Percentiles rank a stretch among this genome's conserved stretches.
phyloP scores from a whole-genome alignment of 2,329 filamentous ascomycete genomes.

The Didymella pomorum region DNA sequence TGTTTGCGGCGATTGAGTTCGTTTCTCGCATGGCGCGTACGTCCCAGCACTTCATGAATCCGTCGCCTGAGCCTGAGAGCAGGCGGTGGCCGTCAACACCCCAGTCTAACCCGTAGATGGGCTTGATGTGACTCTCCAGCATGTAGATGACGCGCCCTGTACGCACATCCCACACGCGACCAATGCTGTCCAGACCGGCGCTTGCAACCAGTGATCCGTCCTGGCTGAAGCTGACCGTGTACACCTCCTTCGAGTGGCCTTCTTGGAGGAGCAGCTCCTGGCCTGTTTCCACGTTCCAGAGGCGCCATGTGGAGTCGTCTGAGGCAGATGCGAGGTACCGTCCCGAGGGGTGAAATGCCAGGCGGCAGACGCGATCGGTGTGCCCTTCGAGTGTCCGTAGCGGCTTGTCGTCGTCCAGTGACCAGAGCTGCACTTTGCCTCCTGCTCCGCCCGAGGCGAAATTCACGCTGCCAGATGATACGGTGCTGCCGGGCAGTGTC shows the following conservation, averaged over 20 bases:
- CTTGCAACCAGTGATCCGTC: constrained; percentile 91
- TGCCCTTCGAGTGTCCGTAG: constrained; percentile 84
- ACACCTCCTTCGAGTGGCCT: constrained; percentile 93
- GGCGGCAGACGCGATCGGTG: constrained; percentile 83
- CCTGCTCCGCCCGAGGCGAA: constrained; percentile 91
- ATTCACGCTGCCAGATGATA: constrained; percentile 79
- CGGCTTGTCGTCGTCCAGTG: constrained; percentile 83
- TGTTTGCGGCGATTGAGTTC: constrained; percentile 89
- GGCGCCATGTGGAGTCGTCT: constrained; percentile 93
- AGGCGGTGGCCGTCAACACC: constrained; percentile 89
- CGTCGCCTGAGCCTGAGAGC: constrained; percentile 89
- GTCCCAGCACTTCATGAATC: constrained; percentile 98
- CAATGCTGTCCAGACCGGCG: constrained; percentile 93
- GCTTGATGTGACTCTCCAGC: constrained; percentile 89
- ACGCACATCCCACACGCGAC: constrained; percentile 92
- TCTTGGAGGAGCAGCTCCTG: constrained; percentile 89
- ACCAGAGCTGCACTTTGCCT: constrained; percentile 89
- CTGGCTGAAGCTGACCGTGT: constrained; percentile 85
- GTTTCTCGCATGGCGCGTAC: constrained; percentile 84
- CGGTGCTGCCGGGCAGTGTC: constrained; percentile 73
- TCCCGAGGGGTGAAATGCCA: constrained; percentile 94
- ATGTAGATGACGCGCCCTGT: constrained; percentile 96
- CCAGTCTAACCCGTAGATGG: constrained; percentile 95
- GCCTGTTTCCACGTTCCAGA: constrained; percentile 91
- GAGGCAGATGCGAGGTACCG: constrained; percentile 90